Base-by-base conservation (phyloP, 345 rosid genomes). In the Lumnitzera littorea region DNA sequence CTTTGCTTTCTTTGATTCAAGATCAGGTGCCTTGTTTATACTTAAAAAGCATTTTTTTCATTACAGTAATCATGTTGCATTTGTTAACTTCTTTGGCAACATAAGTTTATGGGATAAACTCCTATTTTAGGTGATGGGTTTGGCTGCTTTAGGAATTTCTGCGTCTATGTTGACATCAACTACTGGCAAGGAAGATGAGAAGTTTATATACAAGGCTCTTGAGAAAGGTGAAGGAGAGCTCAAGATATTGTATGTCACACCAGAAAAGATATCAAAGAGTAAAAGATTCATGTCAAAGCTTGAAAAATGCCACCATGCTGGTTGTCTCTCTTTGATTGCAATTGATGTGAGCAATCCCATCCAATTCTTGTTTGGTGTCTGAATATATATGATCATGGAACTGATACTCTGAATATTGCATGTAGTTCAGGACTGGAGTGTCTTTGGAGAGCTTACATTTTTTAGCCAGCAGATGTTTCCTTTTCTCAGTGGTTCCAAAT, bases 261-360 rank as follows among this genome's bases (percentile, higher is more conserved):
- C 98, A 0, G 97, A 89, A 69, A 92, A 89, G 73, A 82, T 92
- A 71, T 92, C 97, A 24, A 92, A 92, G 81, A 92, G 98, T 85
- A 92, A 87, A 74, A 78, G 97, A 64, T 92, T 92, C 66, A 92
- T 92, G 96, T 92, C 98, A n/a, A 89, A 92, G 80, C 97, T 92
- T 47, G 97, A 92, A 77, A 92, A 89, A 59, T 87, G 96, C 64
- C 85, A 89, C 55, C 74, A 66, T 58, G 83, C 84, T 46, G 91
- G 88, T 17, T 83, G 78, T 47, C 89, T 89, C 67, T 82, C 97
- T 64, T 80, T 92, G 60, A 85, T 89, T 59, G 81, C 98, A 52
- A 73, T 89, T 54, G 98, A 87, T 81, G 98, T 89, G 60, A 87
- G 96, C 75, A 36, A 36, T 5, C 43, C 11, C 7, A 9, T 36